These are phyloP conservation scores for Stipa capillata DNA, from an alignment of 176 grass and related monocot species.

Conservation along the genomic window DNA sequence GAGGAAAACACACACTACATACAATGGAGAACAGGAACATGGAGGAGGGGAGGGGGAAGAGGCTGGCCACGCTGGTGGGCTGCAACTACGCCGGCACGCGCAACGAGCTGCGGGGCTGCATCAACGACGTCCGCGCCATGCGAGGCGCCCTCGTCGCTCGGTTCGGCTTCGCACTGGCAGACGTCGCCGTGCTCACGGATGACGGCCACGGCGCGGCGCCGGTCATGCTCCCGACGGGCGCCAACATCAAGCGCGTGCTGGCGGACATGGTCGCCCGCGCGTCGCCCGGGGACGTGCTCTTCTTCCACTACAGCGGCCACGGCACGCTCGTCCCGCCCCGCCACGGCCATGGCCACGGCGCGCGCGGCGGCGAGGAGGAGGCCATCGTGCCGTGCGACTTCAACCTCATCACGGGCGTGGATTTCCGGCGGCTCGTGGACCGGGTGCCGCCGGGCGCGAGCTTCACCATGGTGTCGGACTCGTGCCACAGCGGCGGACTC, in stretches of 20 bases:
- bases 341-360: no score
- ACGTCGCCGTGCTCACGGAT: constrained; percentile 64
- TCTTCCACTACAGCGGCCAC: constrained; percentile 92
- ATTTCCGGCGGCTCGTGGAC: constrained; percentile 72
- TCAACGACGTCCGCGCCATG: constrained; percentile 82
- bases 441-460: constrained; percentile 39
- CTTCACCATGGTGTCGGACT: constrained; percentile 79
- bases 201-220: neutral
- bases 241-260: constrained; percentile 48
- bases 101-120: constrained; percentile 66
- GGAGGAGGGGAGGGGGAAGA: constrained; percentile 17
- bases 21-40: neutral
- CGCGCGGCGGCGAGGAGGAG: constrained; percentile 30
- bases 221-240: constrained; percentile 54
- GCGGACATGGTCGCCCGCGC: constrained; percentile 59
- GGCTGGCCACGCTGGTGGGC: constrained; percentile 63
- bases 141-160: constrained; percentile 32
- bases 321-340: constrained; percentile 57
- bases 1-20: neutral
- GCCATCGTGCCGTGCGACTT: constrained; percentile 93
- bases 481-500: constrained; percentile 91
- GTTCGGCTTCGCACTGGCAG: constrained; percentile 40
- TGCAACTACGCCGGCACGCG: constrained; percentile 71
- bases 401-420: constrained; percentile 82
- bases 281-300: constrained; percentile 49